Evolutionary conservation across 2,329 filamentous ascomycete species (phyloP).

Genomic region (Talaromyces marneffei): DNA sequence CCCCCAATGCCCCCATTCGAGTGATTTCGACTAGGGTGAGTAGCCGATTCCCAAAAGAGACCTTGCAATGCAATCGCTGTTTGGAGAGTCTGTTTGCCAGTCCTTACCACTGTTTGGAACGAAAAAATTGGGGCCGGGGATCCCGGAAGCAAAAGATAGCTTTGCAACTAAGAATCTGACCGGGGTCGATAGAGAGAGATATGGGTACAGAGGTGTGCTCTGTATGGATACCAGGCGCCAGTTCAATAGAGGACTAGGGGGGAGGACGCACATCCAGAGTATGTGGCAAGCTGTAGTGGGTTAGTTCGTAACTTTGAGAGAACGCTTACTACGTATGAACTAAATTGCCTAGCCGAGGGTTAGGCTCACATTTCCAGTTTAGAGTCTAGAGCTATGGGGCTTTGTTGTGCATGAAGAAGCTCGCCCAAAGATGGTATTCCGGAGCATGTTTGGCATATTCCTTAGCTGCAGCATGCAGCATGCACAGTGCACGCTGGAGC

Average conservation of each 20-base stretch:
- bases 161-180: not conserved
- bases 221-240: not conserved
- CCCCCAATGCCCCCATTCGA: not conserved
- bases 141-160: constrained; percentile 9
- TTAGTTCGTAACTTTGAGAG: not conserved
- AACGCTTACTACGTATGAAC: not conserved
- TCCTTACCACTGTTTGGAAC: too few relatives aligned
- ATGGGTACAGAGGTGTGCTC: not conserved
- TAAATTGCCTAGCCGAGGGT: not conserved
- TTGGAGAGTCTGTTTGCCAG: not conserved
- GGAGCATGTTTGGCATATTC: constrained; percentile 1
- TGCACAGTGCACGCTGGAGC: not conserved
- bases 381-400: not conserved
- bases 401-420: constrained; percentile 1
- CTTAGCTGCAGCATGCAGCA: constrained; percentile 4
- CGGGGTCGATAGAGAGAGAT: not conserved
- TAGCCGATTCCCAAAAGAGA: not conserved
- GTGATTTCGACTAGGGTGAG: not conserved
- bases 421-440: not conserved
- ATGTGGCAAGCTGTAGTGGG: not conserved
- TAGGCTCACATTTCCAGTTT: not conserved
- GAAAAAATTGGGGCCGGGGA: constrained; percentile 11
- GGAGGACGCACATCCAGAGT: not conserved
- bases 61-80: not conserved
- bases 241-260: not conserved